Percentiles rank a stretch among this genome's conserved stretches.
Evolutionary conservation across 176 grass and related monocot species (phyloP).

Genomic region (Puya raimondii): DNA sequence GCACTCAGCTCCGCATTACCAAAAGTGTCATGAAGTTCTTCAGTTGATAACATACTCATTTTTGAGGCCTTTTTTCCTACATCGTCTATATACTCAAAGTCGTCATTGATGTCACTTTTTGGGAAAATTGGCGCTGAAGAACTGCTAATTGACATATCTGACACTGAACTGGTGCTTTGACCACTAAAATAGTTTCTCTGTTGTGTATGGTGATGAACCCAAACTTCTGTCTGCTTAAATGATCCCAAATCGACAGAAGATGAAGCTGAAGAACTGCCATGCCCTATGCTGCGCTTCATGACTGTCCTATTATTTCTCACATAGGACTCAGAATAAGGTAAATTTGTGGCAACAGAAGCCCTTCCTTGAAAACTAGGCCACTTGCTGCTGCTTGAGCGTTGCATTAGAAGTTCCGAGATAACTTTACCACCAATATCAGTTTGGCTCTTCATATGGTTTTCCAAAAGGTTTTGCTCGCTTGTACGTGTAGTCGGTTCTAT

Average conservation of each 20-base stretch:
- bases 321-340: constrained; percentile 64
- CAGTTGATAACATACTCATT: constrained; percentile 1
- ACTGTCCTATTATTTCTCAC: constrained; percentile 48
- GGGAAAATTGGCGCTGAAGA: constrained; percentile 35
- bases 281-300: constrained; percentile 60
- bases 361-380: constrained; percentile 51
- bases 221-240: constrained; percentile 41
- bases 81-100: constrained; percentile 24
- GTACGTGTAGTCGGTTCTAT: constrained; percentile 12
- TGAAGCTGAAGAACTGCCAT: constrained; percentile 56
- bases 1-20: constrained; percentile 30
- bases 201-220: constrained; percentile 35
- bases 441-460: constrained; percentile 22
- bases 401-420: constrained; percentile 62
- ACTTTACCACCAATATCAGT: constrained; percentile 37
- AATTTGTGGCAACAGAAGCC: constrained; percentile 34
- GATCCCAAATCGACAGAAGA: constrained; percentile 82
- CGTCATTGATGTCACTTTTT: constrained; percentile 36
- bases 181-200: constrained; percentile 34
- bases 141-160: constrained; percentile 64
- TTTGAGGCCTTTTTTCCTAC: constrained; percentile 33
- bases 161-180: constrained; percentile 59
- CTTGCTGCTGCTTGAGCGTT: constrained; percentile 57
- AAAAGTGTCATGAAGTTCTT: constrained; percentile 23
- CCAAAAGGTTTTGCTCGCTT: neutral